A percentile compares a stretch with the other conserved stretches of the same genome.
Conservation (phyloP, 805 yeast species). For the Metschnikowia colocasiae region DNA sequence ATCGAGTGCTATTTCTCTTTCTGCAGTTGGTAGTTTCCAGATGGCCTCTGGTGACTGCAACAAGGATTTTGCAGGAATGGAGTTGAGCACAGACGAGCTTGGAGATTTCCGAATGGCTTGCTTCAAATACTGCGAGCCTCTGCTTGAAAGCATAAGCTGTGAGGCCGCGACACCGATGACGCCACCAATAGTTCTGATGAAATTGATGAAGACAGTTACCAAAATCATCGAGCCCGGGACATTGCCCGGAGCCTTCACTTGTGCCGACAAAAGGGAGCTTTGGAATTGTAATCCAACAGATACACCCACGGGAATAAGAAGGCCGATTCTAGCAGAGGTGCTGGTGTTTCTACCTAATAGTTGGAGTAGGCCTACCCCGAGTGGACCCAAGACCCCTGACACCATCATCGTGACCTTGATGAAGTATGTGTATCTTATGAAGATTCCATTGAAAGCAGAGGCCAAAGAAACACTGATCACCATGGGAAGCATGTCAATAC, state of each 20-base stretch:
- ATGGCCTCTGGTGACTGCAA: slow-evolving; percentile 27
- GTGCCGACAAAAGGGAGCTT: slow-evolving; percentile 33
- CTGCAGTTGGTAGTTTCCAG: slow-evolving; percentile 22
- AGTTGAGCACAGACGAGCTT: slow-evolving; percentile 3
- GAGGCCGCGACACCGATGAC: slow-evolving; percentile 30
- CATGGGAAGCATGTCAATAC: slow-evolving; percentile 35
- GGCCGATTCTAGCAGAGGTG: slow-evolving; percentile 26
- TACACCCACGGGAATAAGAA: slow-evolving; percentile 32
- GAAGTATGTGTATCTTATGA: slow-evolving; percentile 26
- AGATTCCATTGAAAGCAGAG: slow-evolving; percentile 30
- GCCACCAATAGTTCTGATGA: slow-evolving; percentile 31
- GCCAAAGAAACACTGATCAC: slow-evolving; percentile 32
- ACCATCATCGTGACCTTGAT: slow-evolving; percentile 33
- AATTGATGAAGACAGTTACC: slow-evolving; percentile 33
- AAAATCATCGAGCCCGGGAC: slow-evolving; percentile 35
- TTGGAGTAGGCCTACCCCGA: slow-evolving; percentile 35
- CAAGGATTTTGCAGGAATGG: slow-evolving; percentile 9
- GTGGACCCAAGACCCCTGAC: slow-evolving; percentile 28
- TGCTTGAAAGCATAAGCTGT: slow-evolving; percentile 26
- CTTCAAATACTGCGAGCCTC: slow-evolving; percentile 13
- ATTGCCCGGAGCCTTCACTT: slow-evolving; percentile 34
- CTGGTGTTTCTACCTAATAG: slow-evolving; percentile 24
- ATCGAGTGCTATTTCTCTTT: slow-evolving; percentile 23
- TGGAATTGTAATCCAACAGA: slow-evolving; percentile 38
- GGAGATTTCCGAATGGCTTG: slow-evolving; percentile 7